These are phyloP conservation scores for Collybia nuda DNA, from an alignment of 768 basidiomycete genomes.

Conservation along the genomic window DNA sequence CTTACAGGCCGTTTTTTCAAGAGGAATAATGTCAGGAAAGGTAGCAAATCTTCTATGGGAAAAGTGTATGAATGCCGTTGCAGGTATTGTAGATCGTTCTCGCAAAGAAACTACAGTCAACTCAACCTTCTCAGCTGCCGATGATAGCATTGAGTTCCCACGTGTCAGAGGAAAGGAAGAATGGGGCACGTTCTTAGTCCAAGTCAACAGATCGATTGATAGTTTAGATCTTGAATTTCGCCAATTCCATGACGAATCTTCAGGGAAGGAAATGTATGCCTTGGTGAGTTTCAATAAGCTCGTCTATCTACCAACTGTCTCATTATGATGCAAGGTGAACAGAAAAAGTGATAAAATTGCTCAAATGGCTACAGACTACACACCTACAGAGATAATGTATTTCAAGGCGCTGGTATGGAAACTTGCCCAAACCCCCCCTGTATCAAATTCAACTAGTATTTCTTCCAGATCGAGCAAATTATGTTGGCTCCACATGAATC, in stretches of 20 bases:
- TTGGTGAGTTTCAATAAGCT: slow-evolving; percentile 47
- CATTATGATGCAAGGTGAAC: slow-evolving; percentile 57
- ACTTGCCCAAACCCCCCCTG: no score
- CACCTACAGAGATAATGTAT: slow-evolving; percentile 74
- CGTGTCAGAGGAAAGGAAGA: slow-evolving; percentile 39
- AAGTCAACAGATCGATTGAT: slow-evolving; percentile 64
- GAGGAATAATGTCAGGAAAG: slow-evolving; percentile 62
- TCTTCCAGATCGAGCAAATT: slow-evolving; percentile 86
- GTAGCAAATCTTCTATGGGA: slow-evolving; percentile 67
- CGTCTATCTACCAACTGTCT: no score
- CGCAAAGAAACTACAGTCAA: slow-evolving; percentile 1
- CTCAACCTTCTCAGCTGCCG: slow-evolving; percentile 40
- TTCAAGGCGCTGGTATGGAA: slow-evolving; percentile 77
- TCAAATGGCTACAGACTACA: slow-evolving; percentile 84
- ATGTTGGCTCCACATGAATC: slow-evolving; percentile 75
- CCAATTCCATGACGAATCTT: slow-evolving; percentile 58
- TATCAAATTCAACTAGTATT: not conserved
- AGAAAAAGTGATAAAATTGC: slow-evolving; percentile 78
- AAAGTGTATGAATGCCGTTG: slow-evolving; percentile 66
- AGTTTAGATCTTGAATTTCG: slow-evolving; percentile 75
- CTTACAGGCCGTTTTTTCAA: slow-evolving; percentile 75
- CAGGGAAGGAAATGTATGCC: slow-evolving; percentile 64
- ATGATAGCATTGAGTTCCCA: slow-evolving; percentile 47
- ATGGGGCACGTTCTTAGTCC: slow-evolving; percentile 61
- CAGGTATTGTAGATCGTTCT: slow-evolving; percentile 42